phyloP scores from a whole-genome alignment of 495 filamentous ascomycete genomes.

The Cladorrhinum samala region DNA sequence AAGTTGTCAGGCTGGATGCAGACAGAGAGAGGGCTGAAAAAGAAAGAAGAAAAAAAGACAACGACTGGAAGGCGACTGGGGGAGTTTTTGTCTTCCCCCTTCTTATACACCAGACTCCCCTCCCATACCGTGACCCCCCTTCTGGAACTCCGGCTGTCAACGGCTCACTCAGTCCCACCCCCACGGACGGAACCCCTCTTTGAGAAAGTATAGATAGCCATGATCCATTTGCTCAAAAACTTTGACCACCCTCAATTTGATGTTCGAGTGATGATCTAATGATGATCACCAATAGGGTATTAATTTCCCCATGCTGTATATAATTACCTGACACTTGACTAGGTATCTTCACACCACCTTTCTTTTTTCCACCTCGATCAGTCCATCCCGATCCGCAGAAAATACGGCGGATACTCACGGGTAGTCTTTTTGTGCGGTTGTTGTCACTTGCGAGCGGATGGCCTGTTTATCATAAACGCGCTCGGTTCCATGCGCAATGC shows the following conservation, averaged over 20 bases:
- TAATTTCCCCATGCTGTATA: no score
- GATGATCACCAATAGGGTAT: no score
- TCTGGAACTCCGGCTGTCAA: background rate
- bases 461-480: background rate
- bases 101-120: background rate
- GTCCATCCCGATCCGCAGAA: slow-evolving; percentile 1
- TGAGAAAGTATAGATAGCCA: background rate
- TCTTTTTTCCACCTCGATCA: no score
- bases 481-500: background rate
- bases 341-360: no score
- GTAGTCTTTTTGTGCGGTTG: background rate
- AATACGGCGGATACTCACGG: slow-evolving; percentile 1
- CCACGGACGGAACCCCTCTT: background rate
- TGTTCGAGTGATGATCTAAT: background rate
- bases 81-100: background rate
- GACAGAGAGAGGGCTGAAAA: background rate
- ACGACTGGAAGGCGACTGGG: background rate
- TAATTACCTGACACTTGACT: no score
- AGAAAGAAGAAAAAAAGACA: background rate
- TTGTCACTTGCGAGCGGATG: background rate
- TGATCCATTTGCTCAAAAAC: background rate
- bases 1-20: no score
- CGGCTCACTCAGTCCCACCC: background rate
- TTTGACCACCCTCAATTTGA: background rate
- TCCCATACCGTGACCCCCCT: background rate